Evolutionary conservation across 306 rosid species (phyloP), one percentile per base, ranked within the genome.

Genomic region (Erythrophleum fordii): DNA sequence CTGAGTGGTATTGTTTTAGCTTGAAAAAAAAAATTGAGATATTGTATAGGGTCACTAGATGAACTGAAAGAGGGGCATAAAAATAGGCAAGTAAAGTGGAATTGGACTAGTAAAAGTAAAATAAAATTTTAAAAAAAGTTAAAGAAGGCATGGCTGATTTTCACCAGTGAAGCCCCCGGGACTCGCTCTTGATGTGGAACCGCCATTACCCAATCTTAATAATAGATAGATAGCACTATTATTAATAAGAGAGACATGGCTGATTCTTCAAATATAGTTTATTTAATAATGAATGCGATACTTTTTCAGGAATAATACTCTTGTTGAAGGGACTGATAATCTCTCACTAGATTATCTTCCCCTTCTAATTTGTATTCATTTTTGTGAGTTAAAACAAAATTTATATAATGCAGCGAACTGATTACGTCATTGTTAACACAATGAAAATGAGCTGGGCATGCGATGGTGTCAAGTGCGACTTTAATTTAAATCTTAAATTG

Each of bases 161-260:
- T 79, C 20, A 51, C 75, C 75, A 12, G n/a, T 39, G 29, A 71
- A 72, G n/a, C 55, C 89, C 92, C 66, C 13, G 52, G 81, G 90
- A 90, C 95, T 85, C 91, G 92, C 82, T 89, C 92, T 77, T 53
- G 18, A 56, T 78, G 62, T 64, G 75, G 84, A 87, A 88, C 76
- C 55, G 53, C 34, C 86, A 65, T 51, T 61, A 82, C 84, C 76
- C 62, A 80, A 82, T 81, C 85, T 76, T 67, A 83, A 49, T 39
- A 7, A 34, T 56, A 61, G 22, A 79, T 56, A 34, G 39, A 53
- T 22, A 6, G 49, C 46, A 61, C 31, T 28, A 16, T 51, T 16
- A 49, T 34, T 73, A 23, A 51, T 1, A 18, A 17, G 23, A 48
- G 53, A 5, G 53, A 48, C 17, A 16, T 48, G 13, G 14, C 3